Evolutionary conservation across 2,329 filamentous ascomycete species (phyloP), one percentile per base, ranked within the genome.

Genomic region (Pseudogymnoascus sp.): DNA sequence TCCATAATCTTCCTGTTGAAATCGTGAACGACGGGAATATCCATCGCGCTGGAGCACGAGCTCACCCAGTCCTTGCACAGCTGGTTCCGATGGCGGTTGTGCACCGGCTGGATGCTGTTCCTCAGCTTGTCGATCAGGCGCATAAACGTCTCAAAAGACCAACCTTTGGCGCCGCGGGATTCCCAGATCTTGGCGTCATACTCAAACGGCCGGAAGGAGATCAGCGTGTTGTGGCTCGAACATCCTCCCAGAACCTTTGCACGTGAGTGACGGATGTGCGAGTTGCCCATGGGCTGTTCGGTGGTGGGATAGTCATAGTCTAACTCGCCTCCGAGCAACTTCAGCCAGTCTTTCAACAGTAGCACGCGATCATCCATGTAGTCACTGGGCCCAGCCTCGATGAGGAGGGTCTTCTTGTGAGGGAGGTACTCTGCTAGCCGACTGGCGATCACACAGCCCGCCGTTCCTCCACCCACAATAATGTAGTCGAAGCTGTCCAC

Each of bases 161-260:
- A 96, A 70, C 91, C 91, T 72, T 83, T 84, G 78, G 89, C 92
- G 65, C 92, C 92, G 71, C 90, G 80, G 33, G 83, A 83, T 71
- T 92, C 87, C 92, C 92, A 96, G 69, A 90, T 83, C 72, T 90
- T 83, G 78, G 90, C 84, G 76, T 96, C 92, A 75, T 95, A 92
- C 75, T 92, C 86, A 72, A 96, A 95, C 6, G 92, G 91, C 26
- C 91, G 85, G 83, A 96, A 96, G 16, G 90, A 94, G 75, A 96
- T 96, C 70, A 96, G 81, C 19, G 92, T 96, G 78, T 96, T 96
- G 82, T 96, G 92, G 64, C 89, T 93, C 49, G 91, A 95, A 81
- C 92, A 96, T 68, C 92, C 92, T 68, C 92, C 92, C 31, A 96
- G 83, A 39, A 96, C 91, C 80, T 96, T 96, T 66, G 92, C 92